Evolutionary conservation across 75 land plant species (phyloP).

Genomic region (Selaginella tamariscina): DNA sequence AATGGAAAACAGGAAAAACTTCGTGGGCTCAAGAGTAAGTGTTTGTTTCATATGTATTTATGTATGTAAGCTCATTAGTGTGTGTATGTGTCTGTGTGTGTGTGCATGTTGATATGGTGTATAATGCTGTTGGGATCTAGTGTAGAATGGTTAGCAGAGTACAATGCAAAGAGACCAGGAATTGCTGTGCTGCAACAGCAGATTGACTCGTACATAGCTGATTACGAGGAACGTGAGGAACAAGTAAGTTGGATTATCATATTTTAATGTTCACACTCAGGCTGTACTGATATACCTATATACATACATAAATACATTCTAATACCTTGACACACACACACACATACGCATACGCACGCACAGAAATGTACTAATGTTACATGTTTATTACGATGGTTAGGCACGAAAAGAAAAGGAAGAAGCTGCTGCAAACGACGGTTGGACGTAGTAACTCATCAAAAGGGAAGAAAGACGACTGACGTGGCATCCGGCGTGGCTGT

Average conservation of each 20-base stretch:
- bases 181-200: constrained; percentile 49
- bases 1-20: not conserved
- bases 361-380: too few species aligned
- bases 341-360: too few species aligned
- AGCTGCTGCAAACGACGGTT: constrained; percentile 66
- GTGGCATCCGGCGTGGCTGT: constrained; percentile 63
- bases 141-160: constrained; percentile 75
- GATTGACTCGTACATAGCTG: constrained; percentile 67
- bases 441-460: constrained; percentile 91
- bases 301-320: too few species aligned
- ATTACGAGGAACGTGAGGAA: constrained; percentile 55
- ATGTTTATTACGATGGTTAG: constrained; percentile 30
- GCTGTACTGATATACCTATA: too few species aligned
- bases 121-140: too few species aligned
- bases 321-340: too few species aligned
- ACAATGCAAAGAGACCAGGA: constrained; percentile 61
- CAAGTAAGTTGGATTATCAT: constrained; percentile 30
- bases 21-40: not conserved
- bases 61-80: too few species aligned
- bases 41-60: not conserved
- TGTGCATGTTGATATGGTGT: too few species aligned
- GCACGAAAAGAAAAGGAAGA: constrained; percentile 60
- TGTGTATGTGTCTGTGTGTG: too few species aligned
- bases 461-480: constrained; percentile 88
- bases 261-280: not conserved